Conservation (phyloP, 2,329 filamentous ascomycete species). For the Thermochaetoides dissita region DNA sequence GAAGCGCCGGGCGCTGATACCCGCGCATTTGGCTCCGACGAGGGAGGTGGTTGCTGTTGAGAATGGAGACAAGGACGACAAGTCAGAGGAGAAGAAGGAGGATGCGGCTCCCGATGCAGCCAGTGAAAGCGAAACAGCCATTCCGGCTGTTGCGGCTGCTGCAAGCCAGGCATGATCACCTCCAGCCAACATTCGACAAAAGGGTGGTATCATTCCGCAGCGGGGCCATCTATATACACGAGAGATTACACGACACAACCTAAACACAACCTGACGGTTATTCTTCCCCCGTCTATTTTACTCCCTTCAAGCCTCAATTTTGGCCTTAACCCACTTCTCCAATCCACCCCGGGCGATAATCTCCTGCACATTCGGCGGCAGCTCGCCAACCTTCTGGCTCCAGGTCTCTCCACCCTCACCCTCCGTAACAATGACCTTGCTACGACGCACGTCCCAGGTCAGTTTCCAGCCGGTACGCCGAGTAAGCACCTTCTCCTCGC, state of each 20-base stretch:
- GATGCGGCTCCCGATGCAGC: too few relatives aligned
- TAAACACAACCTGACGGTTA: too few relatives aligned
- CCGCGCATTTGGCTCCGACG: neutral
- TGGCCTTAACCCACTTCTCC: slow-evolving; percentile 68
- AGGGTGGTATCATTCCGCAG: too few relatives aligned
- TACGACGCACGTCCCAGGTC: slow-evolving; percentile 64
- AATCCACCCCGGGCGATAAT: slow-evolving; percentile 67
- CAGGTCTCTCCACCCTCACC: slow-evolving; percentile 52
- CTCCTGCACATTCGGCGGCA: slow-evolving; percentile 76
- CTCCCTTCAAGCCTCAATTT: slow-evolving; percentile 30
- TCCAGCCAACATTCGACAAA: too few relatives aligned
- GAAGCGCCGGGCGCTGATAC: slow-evolving; percentile 9
- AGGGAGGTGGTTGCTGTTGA: slow-evolving; percentile 5
- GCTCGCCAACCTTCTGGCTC: slow-evolving; percentile 69
- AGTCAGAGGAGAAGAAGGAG: too few relatives aligned
- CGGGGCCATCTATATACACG: too few relatives aligned
- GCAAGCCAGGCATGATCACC: too few relatives aligned
- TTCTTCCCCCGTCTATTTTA: too few relatives aligned
- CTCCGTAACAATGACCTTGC: slow-evolving; percentile 58
- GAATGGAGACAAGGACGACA: neutral
- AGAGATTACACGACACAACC: too few relatives aligned
- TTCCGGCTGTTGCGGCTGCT: too few relatives aligned
- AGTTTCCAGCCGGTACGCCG: slow-evolving; percentile 72
- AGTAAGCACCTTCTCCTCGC: slow-evolving; percentile 42
- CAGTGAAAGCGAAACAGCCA: too few relatives aligned